phyloP scores from a whole-genome alignment of 2,329 filamentous ascomycete genomes.

The Polychaeton citri region DNA sequence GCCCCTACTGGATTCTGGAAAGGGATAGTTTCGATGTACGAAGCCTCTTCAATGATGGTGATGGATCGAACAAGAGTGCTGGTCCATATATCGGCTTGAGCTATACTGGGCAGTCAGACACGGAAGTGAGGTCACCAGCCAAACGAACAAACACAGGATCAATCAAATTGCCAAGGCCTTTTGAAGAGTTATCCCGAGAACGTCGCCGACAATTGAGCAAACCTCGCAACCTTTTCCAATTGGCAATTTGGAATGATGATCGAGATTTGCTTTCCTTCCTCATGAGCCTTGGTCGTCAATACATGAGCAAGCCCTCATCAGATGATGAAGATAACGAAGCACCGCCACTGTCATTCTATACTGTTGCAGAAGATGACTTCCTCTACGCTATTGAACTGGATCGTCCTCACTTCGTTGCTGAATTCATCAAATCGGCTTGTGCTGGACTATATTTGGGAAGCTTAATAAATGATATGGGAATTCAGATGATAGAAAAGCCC shows the following conservation, averaged over 20 bases:
- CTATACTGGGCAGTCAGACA: background rate
- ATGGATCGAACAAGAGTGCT: conserved; percentile 1
- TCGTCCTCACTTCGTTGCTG: conserved; percentile 44
- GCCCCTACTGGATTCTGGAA: conserved; percentile 41
- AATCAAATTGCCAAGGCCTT: conserved; percentile 2
- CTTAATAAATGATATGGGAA: conserved; percentile 51
- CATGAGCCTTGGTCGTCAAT: conserved; percentile 40
- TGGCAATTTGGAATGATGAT: conserved; percentile 36
- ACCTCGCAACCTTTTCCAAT: conserved; percentile 15
- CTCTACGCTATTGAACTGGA: conserved; percentile 31
- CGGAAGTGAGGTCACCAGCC: background rate
- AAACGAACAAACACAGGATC: conserved; percentile 7
- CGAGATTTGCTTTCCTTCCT: conserved; percentile 41
- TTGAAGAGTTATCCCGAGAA: conserved; percentile 1
- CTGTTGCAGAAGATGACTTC: conserved; percentile 19
- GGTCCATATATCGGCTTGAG: background rate
- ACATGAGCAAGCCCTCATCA: conserved; percentile 16
- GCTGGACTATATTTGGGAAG: conserved; percentile 56
- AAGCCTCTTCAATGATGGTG: conserved; percentile 17
- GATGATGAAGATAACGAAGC: conserved; percentile 7
- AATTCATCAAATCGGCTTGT: conserved; percentile 53
- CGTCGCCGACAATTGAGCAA: conserved; percentile 5
- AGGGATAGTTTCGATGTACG: conserved; percentile 21
- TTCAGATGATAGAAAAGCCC: conserved; percentile 48
- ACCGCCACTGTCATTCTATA: conserved; percentile 8